Conservation (phyloP, 169 alveolate species). For the Eimeria necatrix region DNA sequence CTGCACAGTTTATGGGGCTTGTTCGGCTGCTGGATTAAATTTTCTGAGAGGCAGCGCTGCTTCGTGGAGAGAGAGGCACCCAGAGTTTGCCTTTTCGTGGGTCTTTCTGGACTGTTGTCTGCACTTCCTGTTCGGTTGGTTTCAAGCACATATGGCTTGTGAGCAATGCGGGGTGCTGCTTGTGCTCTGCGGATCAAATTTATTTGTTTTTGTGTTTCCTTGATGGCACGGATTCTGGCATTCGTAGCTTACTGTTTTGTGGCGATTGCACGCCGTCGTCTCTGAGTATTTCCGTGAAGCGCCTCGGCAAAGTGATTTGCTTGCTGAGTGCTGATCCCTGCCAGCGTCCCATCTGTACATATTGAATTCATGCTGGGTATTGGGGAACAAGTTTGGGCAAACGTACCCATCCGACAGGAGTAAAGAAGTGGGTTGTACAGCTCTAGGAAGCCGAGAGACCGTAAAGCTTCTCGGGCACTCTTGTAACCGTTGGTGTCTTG, state of each 20-base stretch:
- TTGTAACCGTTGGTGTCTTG: not conserved
- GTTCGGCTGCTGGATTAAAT: not conserved
- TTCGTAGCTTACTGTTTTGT: constrained; percentile 10
- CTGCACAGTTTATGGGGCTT: constrained; percentile 35
- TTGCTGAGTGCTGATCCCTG: constrained; percentile 43
- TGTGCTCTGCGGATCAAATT: not conserved
- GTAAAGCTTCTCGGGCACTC: constrained; percentile 41
- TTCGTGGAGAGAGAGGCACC: not conserved
- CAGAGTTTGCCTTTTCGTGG: not conserved
- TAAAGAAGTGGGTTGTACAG: constrained; percentile 45
- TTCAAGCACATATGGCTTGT: not conserved
- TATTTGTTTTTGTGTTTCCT: too few relatives aligned
- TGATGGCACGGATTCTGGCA: too few relatives aligned
- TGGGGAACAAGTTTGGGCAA: too few relatives aligned
- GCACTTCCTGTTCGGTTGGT: not conserved
- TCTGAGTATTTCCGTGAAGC: not conserved
- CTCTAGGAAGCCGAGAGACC: constrained; percentile 6
- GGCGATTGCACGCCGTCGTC: constrained; percentile 29
- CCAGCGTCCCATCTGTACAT: constrained; percentile 15
- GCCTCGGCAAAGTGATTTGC: constrained; percentile 35
- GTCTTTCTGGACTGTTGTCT: not conserved
- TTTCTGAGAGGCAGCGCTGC: constrained; percentile 9
- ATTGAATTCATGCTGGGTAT: not conserved
- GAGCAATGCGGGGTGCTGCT: not conserved
- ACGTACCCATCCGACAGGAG: constrained; percentile 65